A percentile compares a stretch with the other conserved stretches of the same genome.
These are phyloP conservation scores for Metschnikowia santaceciliae DNA, from an alignment of 805 yeast genomes.

Conservation along the genomic window DNA sequence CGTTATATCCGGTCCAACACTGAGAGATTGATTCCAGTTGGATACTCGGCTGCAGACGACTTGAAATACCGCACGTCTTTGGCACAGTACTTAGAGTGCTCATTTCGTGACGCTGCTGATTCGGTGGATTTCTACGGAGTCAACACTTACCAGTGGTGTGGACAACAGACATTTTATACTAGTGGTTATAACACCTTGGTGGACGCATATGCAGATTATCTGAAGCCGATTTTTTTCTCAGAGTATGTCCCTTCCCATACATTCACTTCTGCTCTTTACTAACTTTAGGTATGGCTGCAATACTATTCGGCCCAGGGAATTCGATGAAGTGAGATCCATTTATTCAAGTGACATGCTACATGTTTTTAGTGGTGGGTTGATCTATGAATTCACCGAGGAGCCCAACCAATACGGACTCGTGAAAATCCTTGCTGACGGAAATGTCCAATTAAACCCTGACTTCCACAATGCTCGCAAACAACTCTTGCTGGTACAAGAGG, in stretches of 20 bases:
- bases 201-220: conserved; percentile 60
- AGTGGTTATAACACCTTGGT: conserved; percentile 70
- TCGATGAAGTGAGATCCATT: conserved; percentile 70
- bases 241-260: conserved; percentile 48
- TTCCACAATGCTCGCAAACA: conserved; percentile 48
- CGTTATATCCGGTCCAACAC: conserved; percentile 56
- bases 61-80: conserved; percentile 69
- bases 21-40: conserved; percentile 75
- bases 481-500: conserved; percentile 33
- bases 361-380: conserved; percentile 81
- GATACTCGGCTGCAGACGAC: conserved; percentile 97
- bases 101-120: conserved; percentile 46
- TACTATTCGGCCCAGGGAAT: conserved; percentile 69
- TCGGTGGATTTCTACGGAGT: conserved; percentile 79
- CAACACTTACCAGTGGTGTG: conserved; percentile 83
- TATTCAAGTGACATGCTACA: conserved; percentile 69
- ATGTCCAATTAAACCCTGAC: conserved; percentile 45
- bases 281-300: conserved; percentile 64
- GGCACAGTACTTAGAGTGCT: conserved; percentile 77
- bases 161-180: conserved; percentile 73
- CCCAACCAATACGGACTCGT: conserved; percentile 78
- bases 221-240: conserved; percentile 80
- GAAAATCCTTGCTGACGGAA: conserved; percentile 39
- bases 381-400: conserved; percentile 77
- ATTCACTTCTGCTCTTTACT: conserved; percentile 6